These are phyloP conservation scores for Euphrasia arctica DNA, from an alignment of 305 asterid species.

Conservation along the genomic window DNA sequence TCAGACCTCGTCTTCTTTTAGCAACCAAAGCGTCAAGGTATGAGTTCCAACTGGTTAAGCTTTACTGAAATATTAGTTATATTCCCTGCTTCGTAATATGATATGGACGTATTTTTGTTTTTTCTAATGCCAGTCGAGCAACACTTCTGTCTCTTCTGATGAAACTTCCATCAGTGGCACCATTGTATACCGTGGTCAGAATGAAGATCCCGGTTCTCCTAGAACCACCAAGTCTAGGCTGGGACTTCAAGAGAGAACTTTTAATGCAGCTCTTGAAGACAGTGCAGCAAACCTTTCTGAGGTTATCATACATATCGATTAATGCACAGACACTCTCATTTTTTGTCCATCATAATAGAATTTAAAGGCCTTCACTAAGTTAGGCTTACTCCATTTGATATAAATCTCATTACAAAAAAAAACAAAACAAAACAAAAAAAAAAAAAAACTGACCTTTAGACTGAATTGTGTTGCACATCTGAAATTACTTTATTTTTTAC, in stretches of 20 bases:
- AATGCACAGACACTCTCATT: neutral
- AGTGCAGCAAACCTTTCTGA: slow-evolving; percentile 81
- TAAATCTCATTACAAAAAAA: slow-evolving; percentile 4
- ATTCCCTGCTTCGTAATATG: slow-evolving; percentile 21
- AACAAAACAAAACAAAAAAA: too few relatives aligned
- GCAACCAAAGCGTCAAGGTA: slow-evolving; percentile 71
- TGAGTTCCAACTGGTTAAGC: slow-evolving; percentile 22
- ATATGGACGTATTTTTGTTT: slow-evolving; percentile 27
- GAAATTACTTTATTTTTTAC: neutral
- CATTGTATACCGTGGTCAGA: slow-evolving; percentile 80
- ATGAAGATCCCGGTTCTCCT: slow-evolving; percentile 85
- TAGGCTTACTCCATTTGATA: neutral
- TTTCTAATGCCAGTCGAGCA: slow-evolving; percentile 60
- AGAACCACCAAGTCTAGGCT: slow-evolving; percentile 81
- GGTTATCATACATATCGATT: slow-evolving; percentile 38
- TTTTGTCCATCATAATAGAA: slow-evolving; percentile 1
- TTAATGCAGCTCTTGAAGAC: slow-evolving; percentile 73
- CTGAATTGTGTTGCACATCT: slow-evolving; percentile 18
- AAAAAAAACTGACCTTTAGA: slow-evolving; percentile 5
- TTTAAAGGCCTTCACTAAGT: neutral
- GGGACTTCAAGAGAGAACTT: slow-evolving; percentile 83
- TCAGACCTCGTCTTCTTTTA: slow-evolving; percentile 52
- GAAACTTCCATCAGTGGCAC: slow-evolving; percentile 87
- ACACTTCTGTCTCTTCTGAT: slow-evolving; percentile 59
- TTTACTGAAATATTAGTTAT: neutral